These are phyloP conservation scores for Diaporthe nobilis DNA, from an alignment of 2,329 filamentous ascomycete species.

Conservation along the genomic window DNA sequence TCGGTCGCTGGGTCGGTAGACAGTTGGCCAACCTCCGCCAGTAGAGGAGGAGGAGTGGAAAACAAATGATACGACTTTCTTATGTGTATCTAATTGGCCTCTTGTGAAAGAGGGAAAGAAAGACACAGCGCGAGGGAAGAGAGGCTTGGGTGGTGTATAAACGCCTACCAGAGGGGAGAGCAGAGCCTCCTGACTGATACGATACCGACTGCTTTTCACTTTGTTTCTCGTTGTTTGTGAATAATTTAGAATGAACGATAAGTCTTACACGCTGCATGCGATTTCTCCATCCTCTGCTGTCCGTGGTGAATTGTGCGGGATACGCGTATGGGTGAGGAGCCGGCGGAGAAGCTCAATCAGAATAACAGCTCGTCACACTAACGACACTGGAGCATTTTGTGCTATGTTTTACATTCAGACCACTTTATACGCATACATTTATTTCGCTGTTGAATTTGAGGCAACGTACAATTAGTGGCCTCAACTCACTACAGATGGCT, in stretches of 20 bases:
- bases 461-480: background rate
- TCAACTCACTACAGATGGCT: background rate
- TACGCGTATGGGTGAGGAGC: background rate
- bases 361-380: too few relatives aligned
- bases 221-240: constrained; percentile 10
- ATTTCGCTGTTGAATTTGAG: background rate
- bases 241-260: constrained; percentile 27
- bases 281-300: background rate
- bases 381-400: background rate
- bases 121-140: background rate
- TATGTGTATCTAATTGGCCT: constrained; percentile 29
- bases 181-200: constrained; percentile 25
- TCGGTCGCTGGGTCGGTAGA: constrained; percentile 7
- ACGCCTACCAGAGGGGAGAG: background rate
- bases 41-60: background rate
- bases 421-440: background rate
- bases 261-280: background rate
- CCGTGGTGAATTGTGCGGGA: background rate
- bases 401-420: background rate
- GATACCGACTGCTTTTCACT: constrained; percentile 24
- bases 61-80: constrained; percentile 9
- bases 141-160: background rate
- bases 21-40: constrained; percentile 5
- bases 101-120: background rate
- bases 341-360: too few relatives aligned